phyloP scores from a whole-genome alignment of 1,139 yeast genomes.

The Lodderomyces pseudojiufengensis region DNA sequence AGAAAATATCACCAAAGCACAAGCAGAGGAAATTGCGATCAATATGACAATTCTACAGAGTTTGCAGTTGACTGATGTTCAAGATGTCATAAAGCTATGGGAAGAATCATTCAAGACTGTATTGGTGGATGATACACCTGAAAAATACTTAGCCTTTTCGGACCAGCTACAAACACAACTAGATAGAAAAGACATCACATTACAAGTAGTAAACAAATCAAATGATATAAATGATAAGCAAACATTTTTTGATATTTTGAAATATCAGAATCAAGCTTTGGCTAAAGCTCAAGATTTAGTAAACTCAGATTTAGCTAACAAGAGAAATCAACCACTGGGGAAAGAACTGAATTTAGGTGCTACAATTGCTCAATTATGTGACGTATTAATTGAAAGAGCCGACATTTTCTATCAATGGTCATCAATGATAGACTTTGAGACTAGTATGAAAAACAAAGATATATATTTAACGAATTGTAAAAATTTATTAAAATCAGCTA shows the following conservation, averaged over 20 bases:
- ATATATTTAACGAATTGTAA: constrained; percentile 37
- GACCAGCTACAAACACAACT: constrained; percentile 42
- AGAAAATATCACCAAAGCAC: constrained; percentile 20
- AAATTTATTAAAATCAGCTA: constrained; percentile 44
- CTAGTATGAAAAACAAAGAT: constrained; percentile 26
- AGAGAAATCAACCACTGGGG: constrained; percentile 18
- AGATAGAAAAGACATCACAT: constrained; percentile 33
- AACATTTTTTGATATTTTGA: constrained; percentile 38
- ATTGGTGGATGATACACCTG: constrained; percentile 25
- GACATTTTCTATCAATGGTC: constrained; percentile 53
- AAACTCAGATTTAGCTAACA: constrained; percentile 15
- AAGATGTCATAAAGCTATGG: constrained; percentile 25
- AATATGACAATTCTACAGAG: constrained; percentile 23
- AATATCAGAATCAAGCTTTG: constrained; percentile 33
- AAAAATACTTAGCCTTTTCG: constrained; percentile 37
- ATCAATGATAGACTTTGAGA: constrained; percentile 24
- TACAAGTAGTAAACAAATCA: constrained; percentile 12
- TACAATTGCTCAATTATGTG: constrained; percentile 38
- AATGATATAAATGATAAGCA: constrained; percentile 13
- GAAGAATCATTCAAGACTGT: constrained; percentile 8
- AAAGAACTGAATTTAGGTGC: constrained; percentile 30
- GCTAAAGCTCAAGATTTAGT: constrained; percentile 39
- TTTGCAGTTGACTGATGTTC: constrained; percentile 16
- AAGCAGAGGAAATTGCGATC: constrained; percentile 26
- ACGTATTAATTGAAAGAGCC: constrained; percentile 45